Percentiles rank a stretch among this genome's conserved stretches.
Evolutionary conservation across 805 yeast species (phyloP).

Genomic region (Pichia insulana): DNA sequence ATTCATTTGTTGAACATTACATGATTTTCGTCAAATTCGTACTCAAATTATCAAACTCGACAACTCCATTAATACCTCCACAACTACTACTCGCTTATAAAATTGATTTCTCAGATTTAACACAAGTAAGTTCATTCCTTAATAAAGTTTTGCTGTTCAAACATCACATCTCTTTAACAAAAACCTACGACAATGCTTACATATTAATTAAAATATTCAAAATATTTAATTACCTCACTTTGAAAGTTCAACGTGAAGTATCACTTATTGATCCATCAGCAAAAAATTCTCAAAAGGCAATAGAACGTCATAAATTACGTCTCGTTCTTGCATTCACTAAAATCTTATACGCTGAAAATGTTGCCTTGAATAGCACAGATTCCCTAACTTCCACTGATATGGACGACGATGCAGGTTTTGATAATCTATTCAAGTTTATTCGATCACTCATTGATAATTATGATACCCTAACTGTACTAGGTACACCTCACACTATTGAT

Average conservation of each 20-base stretch:
- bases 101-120: constrained; percentile 12
- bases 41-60: constrained; percentile 20
- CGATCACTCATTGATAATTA: constrained; percentile 19
- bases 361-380: constrained; percentile 15
- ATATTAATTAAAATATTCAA: constrained; percentile 35
- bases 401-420: constrained; percentile 25
- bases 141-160: constrained; percentile 14
- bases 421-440: constrained; percentile 25
- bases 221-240: constrained; percentile 23
- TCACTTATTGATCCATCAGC: constrained; percentile 19
- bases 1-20: constrained; percentile 37
- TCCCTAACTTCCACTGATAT: constrained; percentile 4
- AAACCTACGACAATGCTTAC: constrained; percentile 27
- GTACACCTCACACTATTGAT: constrained; percentile 12
- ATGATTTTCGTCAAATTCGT: constrained; percentile 24
- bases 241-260: constrained; percentile 22
- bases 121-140: constrained; percentile 14
- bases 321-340: constrained; percentile 27
- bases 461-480: constrained; percentile 14
- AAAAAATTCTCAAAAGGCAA: constrained; percentile 15
- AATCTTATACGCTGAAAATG: constrained; percentile 14
- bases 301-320: constrained; percentile 24
- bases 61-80: constrained; percentile 23
- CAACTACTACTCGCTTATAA: constrained; percentile 10
- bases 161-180: constrained; percentile 6